These are phyloP conservation scores for Leccinum obscurum DNA, from an alignment of 768 basidiomycete genomes.

Conservation along the genomic window DNA sequence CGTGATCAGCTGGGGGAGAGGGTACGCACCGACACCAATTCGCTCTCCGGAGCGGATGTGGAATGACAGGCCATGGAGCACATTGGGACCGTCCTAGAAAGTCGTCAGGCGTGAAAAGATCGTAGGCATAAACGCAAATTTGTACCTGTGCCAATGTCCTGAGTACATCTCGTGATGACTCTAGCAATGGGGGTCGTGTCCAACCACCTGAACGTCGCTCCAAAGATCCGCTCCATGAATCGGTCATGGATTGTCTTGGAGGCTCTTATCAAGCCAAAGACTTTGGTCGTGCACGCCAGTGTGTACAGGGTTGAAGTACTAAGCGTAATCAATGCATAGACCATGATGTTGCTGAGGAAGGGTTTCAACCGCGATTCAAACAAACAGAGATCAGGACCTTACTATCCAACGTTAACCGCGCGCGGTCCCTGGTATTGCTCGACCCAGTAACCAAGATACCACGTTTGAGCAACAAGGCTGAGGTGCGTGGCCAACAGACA, in stretches of 20 bases:
- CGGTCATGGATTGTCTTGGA: slow-evolving; percentile 53
- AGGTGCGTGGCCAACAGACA: no score
- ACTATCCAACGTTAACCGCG: slow-evolving; percentile 36
- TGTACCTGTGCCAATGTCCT: slow-evolving; percentile 47
- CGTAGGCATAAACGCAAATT: no score
- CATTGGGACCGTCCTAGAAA: no score
- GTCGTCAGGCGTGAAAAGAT: neutral
- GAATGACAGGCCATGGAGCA: no score
- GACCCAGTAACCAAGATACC: neutral
- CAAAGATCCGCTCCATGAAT: slow-evolving; percentile 53
- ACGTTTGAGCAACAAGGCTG: no score
- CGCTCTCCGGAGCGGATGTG: no score
- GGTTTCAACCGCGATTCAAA: neutral
- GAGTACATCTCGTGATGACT: slow-evolving; percentile 36
- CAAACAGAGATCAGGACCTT: slow-evolving; percentile 6
- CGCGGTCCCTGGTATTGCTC: slow-evolving; percentile 31
- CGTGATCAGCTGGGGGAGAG: no score
- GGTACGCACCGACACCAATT: no score
- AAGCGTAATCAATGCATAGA: slow-evolving; percentile 41
- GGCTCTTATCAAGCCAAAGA: slow-evolving; percentile 50
- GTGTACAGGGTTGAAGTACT: slow-evolving; percentile 34
- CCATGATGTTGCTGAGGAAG: slow-evolving; percentile 45
- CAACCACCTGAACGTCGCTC: slow-evolving; percentile 62
- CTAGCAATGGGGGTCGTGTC: slow-evolving; percentile 37
- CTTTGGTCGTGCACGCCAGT: slow-evolving; percentile 38